A percentile compares a stretch with the other conserved stretches of the same genome.
Conservation (phyloP, 2,329 filamentous ascomycete genomes). For the Ampelomyces quisqualis region DNA sequence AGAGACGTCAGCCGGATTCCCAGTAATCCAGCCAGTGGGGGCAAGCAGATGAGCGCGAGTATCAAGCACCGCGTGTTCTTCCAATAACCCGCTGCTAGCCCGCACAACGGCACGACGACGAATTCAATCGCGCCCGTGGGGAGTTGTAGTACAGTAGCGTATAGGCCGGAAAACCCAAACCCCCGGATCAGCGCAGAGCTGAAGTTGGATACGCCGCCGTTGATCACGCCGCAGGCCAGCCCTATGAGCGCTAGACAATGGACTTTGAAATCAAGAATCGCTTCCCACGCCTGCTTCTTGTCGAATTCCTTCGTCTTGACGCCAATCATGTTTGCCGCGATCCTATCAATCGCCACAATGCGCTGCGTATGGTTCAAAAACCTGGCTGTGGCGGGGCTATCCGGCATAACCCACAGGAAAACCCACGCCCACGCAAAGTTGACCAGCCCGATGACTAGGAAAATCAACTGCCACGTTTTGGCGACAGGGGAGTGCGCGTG, state of each 20-base stretch:
- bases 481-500: slow-evolving; percentile 29
- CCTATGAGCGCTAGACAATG: slow-evolving; percentile 47
- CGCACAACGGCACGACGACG: slow-evolving; percentile 41
- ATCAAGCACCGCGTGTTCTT: slow-evolving; percentile 34
- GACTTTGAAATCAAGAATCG: slow-evolving; percentile 44
- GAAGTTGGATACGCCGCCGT: slow-evolving; percentile 56
- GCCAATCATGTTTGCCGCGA: slow-evolving; percentile 46
- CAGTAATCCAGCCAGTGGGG: slow-evolving; percentile 53
- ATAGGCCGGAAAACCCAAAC: slow-evolving; percentile 46
- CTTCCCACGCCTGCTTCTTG: slow-evolving; percentile 44
- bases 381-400: slow-evolving; percentile 39
- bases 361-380: slow-evolving; percentile 45
- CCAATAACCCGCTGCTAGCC: slow-evolving; percentile 37
- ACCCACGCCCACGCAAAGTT: slow-evolving; percentile 42
- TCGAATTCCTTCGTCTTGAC: slow-evolving; percentile 46
- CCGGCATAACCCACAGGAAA: slow-evolving; percentile 43
- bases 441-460: slow-evolving; percentile 41
- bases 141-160: slow-evolving; percentile 47
- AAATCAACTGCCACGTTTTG: slow-evolving; percentile 42
- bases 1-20: slow-evolving; percentile 53
- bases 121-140: slow-evolving; percentile 50
- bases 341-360: slow-evolving; percentile 45
- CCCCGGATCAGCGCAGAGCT: slow-evolving; percentile 50
- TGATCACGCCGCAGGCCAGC: slow-evolving; percentile 50
- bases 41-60: slow-evolving; percentile 45